A percentile compares a stretch with the other conserved stretches of the same genome.
phyloP scores from a whole-genome alignment of 2,329 filamentous ascomycete genomes.

The Xylariaceae sp. region DNA sequence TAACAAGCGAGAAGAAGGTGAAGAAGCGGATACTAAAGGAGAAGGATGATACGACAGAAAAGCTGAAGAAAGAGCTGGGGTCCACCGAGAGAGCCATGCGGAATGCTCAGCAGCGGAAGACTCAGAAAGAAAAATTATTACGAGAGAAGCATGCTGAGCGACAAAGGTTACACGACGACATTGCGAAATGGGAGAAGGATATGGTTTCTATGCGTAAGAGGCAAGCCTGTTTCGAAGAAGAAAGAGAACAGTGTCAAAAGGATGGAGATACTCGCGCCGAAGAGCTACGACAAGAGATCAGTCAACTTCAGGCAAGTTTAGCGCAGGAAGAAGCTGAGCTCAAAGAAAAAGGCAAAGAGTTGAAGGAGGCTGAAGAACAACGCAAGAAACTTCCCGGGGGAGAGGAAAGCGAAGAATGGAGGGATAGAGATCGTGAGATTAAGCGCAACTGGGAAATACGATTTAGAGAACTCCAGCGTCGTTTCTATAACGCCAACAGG shows the following conservation, averaged over 20 bases:
- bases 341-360: constrained; percentile 63
- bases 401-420: constrained; percentile 57
- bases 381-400: constrained; percentile 59
- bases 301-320: constrained; percentile 60
- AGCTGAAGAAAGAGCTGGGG: constrained; percentile 76
- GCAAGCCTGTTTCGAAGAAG: constrained; percentile 49
- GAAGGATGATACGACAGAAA: constrained; percentile 85
- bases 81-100: constrained; percentile 78
- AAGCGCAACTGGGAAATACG: constrained; percentile 54
- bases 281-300: constrained; percentile 52
- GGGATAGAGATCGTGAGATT: constrained; percentile 47
- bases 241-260: constrained; percentile 48
- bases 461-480: constrained; percentile 50
- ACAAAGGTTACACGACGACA: constrained; percentile 65
- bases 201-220: constrained; percentile 57
- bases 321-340: constrained; percentile 67
- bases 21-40: constrained; percentile 76
- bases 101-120: constrained; percentile 71
- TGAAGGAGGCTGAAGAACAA: constrained; percentile 71
- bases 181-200: constrained; percentile 63
- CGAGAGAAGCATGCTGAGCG: constrained; percentile 66
- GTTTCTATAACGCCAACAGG: constrained; percentile 45
- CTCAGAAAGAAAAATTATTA: constrained; percentile 69
- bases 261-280: constrained; percentile 50
- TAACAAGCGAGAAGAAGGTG: constrained; percentile 74